Conservation (phyloP, 495 filamentous ascomycete genomes). For the Glarea lozoyensis region DNA sequence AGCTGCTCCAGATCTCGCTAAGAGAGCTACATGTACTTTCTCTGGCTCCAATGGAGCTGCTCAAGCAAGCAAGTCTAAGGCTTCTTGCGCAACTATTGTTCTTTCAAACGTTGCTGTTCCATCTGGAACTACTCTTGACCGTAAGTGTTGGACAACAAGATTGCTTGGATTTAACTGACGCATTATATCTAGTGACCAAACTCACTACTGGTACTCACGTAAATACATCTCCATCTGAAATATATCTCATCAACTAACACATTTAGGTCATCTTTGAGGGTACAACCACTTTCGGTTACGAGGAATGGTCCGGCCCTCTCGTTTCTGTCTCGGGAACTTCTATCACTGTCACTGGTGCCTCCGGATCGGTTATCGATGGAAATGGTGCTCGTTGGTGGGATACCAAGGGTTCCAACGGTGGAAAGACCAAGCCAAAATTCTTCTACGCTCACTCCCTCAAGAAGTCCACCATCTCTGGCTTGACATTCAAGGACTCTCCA, state of each 20-base stretch:
- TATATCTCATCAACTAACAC: background rate
- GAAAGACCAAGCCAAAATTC: slow-evolving; percentile 43
- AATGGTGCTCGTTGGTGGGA: slow-evolving; percentile 43
- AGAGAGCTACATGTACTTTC: slow-evolving; percentile 40
- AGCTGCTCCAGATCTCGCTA: slow-evolving; percentile 16
- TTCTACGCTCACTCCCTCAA: slow-evolving; percentile 37
- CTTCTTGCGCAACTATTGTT: slow-evolving; percentile 41
- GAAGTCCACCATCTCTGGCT: slow-evolving; percentile 27
- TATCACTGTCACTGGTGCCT: slow-evolving; percentile 35
- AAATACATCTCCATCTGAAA: background rate
- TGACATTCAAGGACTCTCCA: slow-evolving; percentile 45
- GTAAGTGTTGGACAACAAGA: too few species aligned
- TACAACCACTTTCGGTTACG: slow-evolving; percentile 35
- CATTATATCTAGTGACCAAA: too few species aligned
- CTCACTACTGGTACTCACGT: slow-evolving; percentile 33
- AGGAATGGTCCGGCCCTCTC: slow-evolving; percentile 38
- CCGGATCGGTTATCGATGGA: slow-evolving; percentile 32
- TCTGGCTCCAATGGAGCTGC: slow-evolving; percentile 27
- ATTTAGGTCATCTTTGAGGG: slow-evolving; percentile 35
- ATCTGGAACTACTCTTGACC: slow-evolving; percentile 42
- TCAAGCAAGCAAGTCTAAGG: slow-evolving; percentile 33
- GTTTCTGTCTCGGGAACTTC: slow-evolving; percentile 35
- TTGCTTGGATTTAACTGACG: too few species aligned
- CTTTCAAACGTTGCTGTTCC: slow-evolving; percentile 41
- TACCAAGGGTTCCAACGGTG: slow-evolving; percentile 37